Percentiles rank a stretch among this genome's conserved stretches.
Evolutionary conservation across 148 eudicot species (phyloP).

Genomic region (Rhododendron vialii): DNA sequence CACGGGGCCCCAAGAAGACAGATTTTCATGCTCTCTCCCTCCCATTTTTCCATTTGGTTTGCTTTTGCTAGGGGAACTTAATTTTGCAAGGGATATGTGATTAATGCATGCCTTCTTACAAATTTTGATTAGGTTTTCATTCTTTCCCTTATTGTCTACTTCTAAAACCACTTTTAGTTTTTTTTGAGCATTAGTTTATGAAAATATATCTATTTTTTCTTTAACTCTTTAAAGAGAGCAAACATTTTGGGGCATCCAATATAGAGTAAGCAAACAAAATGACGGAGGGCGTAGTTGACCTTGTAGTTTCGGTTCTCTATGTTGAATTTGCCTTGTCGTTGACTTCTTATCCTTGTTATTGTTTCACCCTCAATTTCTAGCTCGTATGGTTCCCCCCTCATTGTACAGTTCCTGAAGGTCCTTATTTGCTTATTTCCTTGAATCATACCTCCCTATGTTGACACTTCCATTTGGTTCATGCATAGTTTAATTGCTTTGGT

Average conservation of each 20-base stretch:
- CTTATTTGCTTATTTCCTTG: background rate
- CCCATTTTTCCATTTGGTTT: background rate
- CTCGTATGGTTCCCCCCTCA: background rate
- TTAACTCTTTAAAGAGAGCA: background rate
- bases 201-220: background rate
- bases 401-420: background rate
- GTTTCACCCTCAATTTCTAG: background rate
- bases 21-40: background rate
- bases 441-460: background rate
- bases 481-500: background rate
- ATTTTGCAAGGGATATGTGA: background rate
- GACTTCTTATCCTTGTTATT: background rate
- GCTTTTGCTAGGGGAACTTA: background rate
- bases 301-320: background rate
- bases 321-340: background rate
- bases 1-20: too few species aligned
- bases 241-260: background rate
- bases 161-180: background rate
- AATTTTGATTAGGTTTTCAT: background rate
- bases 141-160: background rate
- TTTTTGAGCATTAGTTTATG: background rate
- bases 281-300: background rate
- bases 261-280: background rate
- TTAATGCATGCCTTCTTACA: background rate
- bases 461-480: background rate